A percentile compares a stretch with the other conserved stretches of the same genome.
These are phyloP conservation scores for Beauveria brongniartii DNA, from an alignment of 2,329 filamentous ascomycete genomes.

Conservation along the genomic window DNA sequence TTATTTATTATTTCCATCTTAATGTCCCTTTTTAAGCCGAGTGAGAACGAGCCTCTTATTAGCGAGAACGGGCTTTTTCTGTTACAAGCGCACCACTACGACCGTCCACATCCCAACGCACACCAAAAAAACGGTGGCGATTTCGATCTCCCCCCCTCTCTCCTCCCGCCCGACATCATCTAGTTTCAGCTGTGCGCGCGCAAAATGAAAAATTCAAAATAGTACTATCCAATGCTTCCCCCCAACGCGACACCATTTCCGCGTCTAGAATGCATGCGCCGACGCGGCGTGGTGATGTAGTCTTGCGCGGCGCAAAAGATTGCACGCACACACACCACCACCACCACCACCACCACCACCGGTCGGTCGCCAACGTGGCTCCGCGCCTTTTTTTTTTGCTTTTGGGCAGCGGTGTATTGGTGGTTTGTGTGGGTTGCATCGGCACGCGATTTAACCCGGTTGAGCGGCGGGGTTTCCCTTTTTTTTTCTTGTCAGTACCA, in stretches of 20 bases:
- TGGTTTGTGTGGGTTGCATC: background rate
- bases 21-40: too few relatives aligned
- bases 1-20: too few relatives aligned
- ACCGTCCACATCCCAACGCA: too few relatives aligned
- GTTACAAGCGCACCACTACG: too few relatives aligned
- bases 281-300: background rate
- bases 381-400: too few relatives aligned
- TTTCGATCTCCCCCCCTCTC: too few relatives aligned
- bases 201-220: background rate
- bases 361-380: background rate
- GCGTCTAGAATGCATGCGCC: background rate
- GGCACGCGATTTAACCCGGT: conserved; percentile 5
- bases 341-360: background rate
- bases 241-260: background rate
- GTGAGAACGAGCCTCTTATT: too few relatives aligned
- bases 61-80: too few relatives aligned
- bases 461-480: background rate
- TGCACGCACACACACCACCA: background rate
- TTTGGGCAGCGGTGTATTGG: too few relatives aligned
- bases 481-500: background rate
- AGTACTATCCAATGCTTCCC: background rate
- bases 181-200: background rate
- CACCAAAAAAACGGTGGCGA: too few relatives aligned
- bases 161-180: background rate
- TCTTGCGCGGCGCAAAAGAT: conserved; percentile 1